Conservation (phyloP, 2,329 filamentous ascomycete genomes). For the Phialocephala subalpina region DNA sequence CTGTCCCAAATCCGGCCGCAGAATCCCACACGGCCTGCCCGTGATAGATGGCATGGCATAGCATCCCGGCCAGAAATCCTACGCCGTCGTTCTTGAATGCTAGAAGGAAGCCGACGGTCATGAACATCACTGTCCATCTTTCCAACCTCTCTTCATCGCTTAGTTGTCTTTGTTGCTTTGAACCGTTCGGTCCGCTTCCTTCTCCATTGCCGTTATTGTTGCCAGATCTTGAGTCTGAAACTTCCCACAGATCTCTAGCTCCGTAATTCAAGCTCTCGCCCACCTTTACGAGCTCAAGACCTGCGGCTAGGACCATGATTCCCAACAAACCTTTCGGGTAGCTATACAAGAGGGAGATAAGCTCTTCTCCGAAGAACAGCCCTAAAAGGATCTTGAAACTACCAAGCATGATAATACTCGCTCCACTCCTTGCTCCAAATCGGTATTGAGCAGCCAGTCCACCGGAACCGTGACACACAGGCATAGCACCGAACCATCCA, state of each 20-base stretch:
- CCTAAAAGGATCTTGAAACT: slow-evolving; percentile 79
- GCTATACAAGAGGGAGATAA: slow-evolving; percentile 72
- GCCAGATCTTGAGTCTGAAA: slow-evolving; percentile 50
- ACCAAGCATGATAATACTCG: slow-evolving; percentile 83
- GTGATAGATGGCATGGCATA: slow-evolving; percentile 66
- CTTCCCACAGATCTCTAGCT: slow-evolving; percentile 66
- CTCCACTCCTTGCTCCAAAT: slow-evolving; percentile 89
- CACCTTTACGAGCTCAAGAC: slow-evolving; percentile 85
- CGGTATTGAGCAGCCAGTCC: slow-evolving; percentile 90
- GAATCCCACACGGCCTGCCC: neutral
- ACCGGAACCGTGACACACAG: slow-evolving; percentile 91
- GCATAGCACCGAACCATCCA: slow-evolving; percentile 95
- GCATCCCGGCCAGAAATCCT: slow-evolving; percentile 83
- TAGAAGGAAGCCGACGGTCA: slow-evolving; percentile 82
- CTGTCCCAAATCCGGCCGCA: neutral
- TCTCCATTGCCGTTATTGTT: slow-evolving; percentile 42
- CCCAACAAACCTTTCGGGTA: slow-evolving; percentile 84
- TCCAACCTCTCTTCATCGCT: slow-evolving; percentile 74
- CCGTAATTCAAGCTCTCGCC: slow-evolving; percentile 85
- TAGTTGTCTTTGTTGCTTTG: slow-evolving; percentile 58
- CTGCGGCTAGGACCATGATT: slow-evolving; percentile 89
- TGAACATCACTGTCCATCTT: slow-evolving; percentile 89
- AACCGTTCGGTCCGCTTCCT: slow-evolving; percentile 26
- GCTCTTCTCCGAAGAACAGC: slow-evolving; percentile 74
- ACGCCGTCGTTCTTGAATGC: slow-evolving; percentile 91